A percentile compares a stretch with the other conserved stretches of the same genome.
Evolutionary conservation across 2,329 filamentous ascomycete species (phyloP).

Genomic region (Colletotrichum kahawae): DNA sequence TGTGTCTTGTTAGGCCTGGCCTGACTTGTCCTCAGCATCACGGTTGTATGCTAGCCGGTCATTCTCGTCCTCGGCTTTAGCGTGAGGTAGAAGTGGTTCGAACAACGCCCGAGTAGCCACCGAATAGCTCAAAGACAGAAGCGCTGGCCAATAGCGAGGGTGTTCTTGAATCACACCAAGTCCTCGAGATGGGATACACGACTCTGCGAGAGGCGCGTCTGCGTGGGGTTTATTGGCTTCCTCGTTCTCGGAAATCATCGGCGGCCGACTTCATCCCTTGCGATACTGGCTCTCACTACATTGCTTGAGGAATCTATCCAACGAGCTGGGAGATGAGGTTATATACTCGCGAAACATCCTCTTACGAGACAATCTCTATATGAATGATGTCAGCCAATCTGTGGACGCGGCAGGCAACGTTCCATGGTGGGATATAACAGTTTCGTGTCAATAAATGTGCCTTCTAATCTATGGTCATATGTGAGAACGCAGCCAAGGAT

Average conservation of each 20-base stretch:
- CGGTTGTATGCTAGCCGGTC: neutral
- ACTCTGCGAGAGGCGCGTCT: neutral
- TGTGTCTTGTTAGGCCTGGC: no score
- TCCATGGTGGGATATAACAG: no score
- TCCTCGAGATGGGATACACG: fast-evolving
- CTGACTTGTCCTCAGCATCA: neutral
- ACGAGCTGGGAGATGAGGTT: neutral
- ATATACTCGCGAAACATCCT: neutral
- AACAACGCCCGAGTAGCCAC: fast-evolving
- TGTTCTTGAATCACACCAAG: fast-evolving
- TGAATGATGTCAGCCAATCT: fast-evolving
- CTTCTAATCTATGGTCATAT: no score
- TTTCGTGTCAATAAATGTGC: no score
- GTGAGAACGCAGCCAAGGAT: no score
- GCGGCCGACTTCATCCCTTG: fast-evolving
- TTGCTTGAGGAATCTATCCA: neutral
- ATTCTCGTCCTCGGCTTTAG: neutral
- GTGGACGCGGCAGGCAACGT: no score
- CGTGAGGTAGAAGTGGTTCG: neutral
- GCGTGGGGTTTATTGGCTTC: neutral
- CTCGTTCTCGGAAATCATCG: neutral
- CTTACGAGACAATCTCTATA: fast-evolving
- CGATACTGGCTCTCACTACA: no score
- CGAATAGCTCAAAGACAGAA: neutral
- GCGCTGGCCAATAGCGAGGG: fast-evolving